Percentiles rank a stretch among this genome's conserved stretches.
Conservation (phyloP, 140 eudicot genomes). For the Flaveria floridana region DNA sequence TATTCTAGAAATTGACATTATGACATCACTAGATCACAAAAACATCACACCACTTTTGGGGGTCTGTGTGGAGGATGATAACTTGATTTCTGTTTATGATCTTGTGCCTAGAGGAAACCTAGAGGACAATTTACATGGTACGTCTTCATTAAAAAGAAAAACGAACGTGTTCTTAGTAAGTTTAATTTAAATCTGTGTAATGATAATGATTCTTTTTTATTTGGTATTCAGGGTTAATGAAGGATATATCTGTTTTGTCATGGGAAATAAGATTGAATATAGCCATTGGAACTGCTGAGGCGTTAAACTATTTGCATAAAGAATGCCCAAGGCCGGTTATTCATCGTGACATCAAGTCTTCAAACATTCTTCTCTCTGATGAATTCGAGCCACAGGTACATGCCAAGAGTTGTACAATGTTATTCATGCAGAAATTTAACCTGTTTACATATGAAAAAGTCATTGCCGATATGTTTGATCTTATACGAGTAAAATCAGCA, state of each 20-base stretch:
- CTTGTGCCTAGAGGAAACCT: constrained; percentile 70
- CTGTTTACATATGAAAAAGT: neutral
- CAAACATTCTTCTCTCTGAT: constrained; percentile 84
- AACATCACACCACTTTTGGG: constrained; percentile 80
- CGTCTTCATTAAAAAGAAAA: constrained; percentile 5
- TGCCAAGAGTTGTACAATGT: neutral
- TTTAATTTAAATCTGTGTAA: constrained; percentile 16
- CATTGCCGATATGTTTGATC: neutral
- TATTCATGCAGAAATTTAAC: neutral
- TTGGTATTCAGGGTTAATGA: constrained; percentile 38
- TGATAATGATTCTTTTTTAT: neutral
- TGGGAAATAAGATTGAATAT: constrained; percentile 72
- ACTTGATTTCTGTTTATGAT: constrained; percentile 76
- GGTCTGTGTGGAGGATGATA: constrained; percentile 63
- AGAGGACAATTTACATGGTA: constrained; percentile 74
- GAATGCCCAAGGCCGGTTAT: constrained; percentile 65
- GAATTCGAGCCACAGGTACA: constrained; percentile 74
- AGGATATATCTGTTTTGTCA: constrained; percentile 47
- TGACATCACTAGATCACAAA: constrained; percentile 71
- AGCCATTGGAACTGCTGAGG: constrained; percentile 85
- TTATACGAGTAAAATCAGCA: neutral
- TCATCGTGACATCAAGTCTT: constrained; percentile 91
- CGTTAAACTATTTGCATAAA: constrained; percentile 66
- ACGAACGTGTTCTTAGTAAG: neutral
- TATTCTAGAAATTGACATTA: constrained; percentile 66